Evolutionary conservation across 768 basidiomycete genomes (phyloP), one percentile per base, ranked within the genome.

Genomic region (Tylopilus plumbeoviolaceoides): DNA sequence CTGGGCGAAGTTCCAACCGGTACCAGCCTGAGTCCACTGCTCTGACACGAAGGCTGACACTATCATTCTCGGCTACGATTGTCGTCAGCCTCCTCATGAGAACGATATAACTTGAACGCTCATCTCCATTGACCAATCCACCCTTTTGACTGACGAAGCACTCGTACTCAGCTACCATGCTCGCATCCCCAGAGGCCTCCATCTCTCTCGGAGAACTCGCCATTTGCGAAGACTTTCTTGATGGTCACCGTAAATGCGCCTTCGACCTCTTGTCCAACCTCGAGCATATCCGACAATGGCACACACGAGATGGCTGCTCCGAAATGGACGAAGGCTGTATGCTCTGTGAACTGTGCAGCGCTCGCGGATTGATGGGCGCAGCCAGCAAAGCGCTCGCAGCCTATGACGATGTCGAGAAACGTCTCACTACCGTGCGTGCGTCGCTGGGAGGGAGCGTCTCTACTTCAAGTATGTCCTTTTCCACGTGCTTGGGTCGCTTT

Each of bases 141-240:
- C 48, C 7, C 30, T 28, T 28, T 28, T 8, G n/a, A n/a, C 27
- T 28, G 27, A 28, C 8, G 8, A 28, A 28, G 27, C 27, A 28
- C 27, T 28, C 41, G n/a, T n/a, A n/a, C n/a, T n/a, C 36, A 25
- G n/a, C 11, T 11, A 35, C 25, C 30, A 61, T 58, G 55, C 50
- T 25, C 36, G 18, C n/a, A 3, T 9, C 28, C 14, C n/a, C 41
- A 23, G 43, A 36, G 20, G 7, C 38, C 5, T 11, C 45, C 43
- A 51, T 63, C 59, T 56, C 62, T 18, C 47, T 18, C 15, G 50
- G 15, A 4, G 59, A 63, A 49, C 53, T 63, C 14, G 43, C 28
- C 30, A 25, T 40, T 20, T 61, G 62, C 30, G 38, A 64, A 27
- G 51, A 51, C 10, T 27, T 61, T 33, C 59, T 64, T 35, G 47